These are phyloP conservation scores for Phytophthora melonis DNA, from an alignment of 352 stramenopile species.

Conservation along the genomic window DNA sequence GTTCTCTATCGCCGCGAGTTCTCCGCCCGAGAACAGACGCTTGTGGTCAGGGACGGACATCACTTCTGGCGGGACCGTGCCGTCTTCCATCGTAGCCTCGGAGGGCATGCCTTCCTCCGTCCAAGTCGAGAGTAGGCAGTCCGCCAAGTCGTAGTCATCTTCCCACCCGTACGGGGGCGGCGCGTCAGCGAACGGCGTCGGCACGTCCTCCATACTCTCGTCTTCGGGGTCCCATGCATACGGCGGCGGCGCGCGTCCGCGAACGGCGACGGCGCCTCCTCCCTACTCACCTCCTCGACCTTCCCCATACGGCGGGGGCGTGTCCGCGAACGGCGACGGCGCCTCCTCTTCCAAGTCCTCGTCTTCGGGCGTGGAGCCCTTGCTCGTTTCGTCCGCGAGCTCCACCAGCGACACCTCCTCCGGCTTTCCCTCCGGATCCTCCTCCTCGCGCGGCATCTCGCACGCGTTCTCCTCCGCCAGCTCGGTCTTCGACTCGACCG, in stretches of 20 bases:
- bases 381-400: no score
- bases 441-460: not conserved
- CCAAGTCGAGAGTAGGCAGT: not conserved
- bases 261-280: not conserved
- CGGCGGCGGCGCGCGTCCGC: no score
- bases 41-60: not conserved
- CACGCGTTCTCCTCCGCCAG: no score
- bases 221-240: not conserved
- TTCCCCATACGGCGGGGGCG: not conserved
- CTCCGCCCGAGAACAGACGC: not conserved
- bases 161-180: not conserved
- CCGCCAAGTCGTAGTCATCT: not conserved
- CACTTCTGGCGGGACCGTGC: not conserved
- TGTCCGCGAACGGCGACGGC: not conserved
- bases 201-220: not conserved
- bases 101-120: no score
- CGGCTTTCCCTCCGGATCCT: not conserved
- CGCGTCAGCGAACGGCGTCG: not conserved
- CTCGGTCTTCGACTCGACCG: not conserved
- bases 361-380: no score
- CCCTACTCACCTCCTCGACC: not conserved
- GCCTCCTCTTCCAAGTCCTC: no score
- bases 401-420: no score
- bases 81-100: not conserved
- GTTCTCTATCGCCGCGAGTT: not conserved